phyloP scores from a whole-genome alignment of 2,329 filamentous ascomycete genomes.

The Phaeoacremonium minimum region DNA sequence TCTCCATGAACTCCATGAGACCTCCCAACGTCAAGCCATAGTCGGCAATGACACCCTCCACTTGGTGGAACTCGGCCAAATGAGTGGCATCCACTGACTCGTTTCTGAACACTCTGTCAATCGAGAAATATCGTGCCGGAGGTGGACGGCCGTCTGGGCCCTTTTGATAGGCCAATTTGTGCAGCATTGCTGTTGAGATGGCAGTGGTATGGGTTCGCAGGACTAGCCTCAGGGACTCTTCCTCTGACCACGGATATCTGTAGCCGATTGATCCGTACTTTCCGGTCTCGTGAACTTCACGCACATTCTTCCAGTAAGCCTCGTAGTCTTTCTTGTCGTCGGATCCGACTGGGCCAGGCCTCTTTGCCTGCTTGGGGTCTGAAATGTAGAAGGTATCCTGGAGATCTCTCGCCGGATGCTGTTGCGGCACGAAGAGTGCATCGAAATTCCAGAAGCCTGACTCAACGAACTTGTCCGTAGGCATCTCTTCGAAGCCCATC shows the following conservation, averaged over 20 bases:
- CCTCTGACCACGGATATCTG: constrained; percentile 86
- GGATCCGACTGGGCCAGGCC: constrained; percentile 52
- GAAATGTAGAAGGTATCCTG: constrained; percentile 98
- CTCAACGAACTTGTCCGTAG: constrained; percentile 88
- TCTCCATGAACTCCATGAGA: constrained; percentile 85
- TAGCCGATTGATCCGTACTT: constrained; percentile 96
- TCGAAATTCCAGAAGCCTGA: constrained; percentile 99
- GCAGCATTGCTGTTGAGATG: constrained; percentile 83
- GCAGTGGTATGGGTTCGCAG: constrained; percentile 95
- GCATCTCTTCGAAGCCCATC: constrained; percentile 98
- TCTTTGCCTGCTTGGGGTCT: constrained; percentile 74
- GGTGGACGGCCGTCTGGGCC: constrained; percentile 63
- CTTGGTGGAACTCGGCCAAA: constrained; percentile 96
- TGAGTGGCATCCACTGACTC: constrained; percentile 97
- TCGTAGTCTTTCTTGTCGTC: constrained; percentile 66
- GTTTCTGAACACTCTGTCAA: constrained; percentile 95
- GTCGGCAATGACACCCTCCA: constrained; percentile 97
- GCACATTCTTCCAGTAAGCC: constrained; percentile 83
- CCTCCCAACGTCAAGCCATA: constrained; percentile 90
- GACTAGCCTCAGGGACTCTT: constrained; percentile 82
- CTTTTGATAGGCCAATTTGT: constrained; percentile 80
- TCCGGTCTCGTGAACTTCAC: constrained; percentile 81
- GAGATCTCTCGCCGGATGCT: constrained; percentile 93
- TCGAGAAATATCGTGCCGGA: constrained; percentile 92
- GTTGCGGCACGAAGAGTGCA: constrained; percentile 91